phyloP scores from a whole-genome alignment of 164 flowering plant genomes.

The Magnolia kwangsiensis region DNA sequence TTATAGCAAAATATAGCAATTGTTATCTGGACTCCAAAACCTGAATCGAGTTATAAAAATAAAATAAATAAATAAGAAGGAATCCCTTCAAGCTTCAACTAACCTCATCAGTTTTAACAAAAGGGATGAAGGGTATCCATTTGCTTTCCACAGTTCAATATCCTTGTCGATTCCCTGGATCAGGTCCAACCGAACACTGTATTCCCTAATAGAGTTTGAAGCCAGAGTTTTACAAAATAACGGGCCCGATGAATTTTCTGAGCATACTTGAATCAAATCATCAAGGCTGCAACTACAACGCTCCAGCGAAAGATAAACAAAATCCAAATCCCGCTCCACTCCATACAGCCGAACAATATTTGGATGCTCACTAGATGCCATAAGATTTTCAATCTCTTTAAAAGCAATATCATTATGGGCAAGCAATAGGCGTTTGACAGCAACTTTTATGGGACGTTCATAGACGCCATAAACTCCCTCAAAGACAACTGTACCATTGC shows the following conservation, averaged over 20 bases:
- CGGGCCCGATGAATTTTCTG: conserved; percentile 20
- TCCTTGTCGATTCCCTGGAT: conserved; percentile 23
- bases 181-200: conserved; percentile 21
- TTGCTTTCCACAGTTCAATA: conserved; percentile 51
- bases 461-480: conserved; percentile 68
- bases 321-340: conserved; percentile 78
- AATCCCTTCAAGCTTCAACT: conserved; percentile 8
- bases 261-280: conserved; percentile 46
- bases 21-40: background rate
- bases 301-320: conserved; percentile 84
- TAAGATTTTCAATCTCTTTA: conserved; percentile 87
- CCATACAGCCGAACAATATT: conserved; percentile 90
- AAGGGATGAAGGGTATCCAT: conserved; percentile 55
- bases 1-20: background rate
- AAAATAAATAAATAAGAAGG: background rate
- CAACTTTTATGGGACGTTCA: conserved; percentile 70
- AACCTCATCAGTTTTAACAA: conserved; percentile 71
- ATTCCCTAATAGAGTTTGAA: conserved; percentile 15
- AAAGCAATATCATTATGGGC: conserved; percentile 76
- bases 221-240: conserved; percentile 3
- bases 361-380: conserved; percentile 85
- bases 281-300: conserved; percentile 75
- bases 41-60: background rate
- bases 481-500: conserved; percentile 86
- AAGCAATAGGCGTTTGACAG: conserved; percentile 87